Percentiles rank a stretch among this genome's conserved stretches.
phyloP scores from a whole-genome alignment of 805 yeast species.

The Schwanniomyces occidentalis region DNA sequence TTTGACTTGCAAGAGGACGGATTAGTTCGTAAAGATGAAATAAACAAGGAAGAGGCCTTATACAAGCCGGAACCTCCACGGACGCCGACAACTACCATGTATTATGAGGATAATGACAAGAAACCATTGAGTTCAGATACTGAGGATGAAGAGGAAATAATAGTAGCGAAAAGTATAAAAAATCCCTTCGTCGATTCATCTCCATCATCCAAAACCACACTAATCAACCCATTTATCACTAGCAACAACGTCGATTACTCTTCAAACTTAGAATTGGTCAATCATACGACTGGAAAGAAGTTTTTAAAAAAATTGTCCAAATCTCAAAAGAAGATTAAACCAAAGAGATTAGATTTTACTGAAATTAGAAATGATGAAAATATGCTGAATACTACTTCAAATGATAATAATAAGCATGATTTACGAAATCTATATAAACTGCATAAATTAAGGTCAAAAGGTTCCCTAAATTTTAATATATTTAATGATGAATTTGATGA shows the following conservation, averaged over 20 bases:
- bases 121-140: conserved; percentile 13
- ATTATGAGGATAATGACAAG: too few relatives aligned
- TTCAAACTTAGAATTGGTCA: conserved; percentile 39
- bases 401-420: conserved; percentile 1
- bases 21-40: too few relatives aligned
- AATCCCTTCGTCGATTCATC: conserved; percentile 29
- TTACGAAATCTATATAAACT: not conserved
- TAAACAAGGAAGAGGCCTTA: too few relatives aligned
- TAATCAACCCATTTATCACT: conserved; percentile 3
- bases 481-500: conserved; percentile 7
- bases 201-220: not conserved
- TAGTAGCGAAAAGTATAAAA: conserved; percentile 7
- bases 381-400: not conserved
- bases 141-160: conserved; percentile 14
- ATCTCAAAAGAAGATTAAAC: conserved; percentile 34
- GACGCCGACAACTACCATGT: too few relatives aligned
- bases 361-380: conserved; percentile 5
- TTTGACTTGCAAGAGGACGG: not conserved
- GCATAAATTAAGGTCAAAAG: conserved; percentile 2
- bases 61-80: too few relatives aligned
- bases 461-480: conserved; percentile 12
- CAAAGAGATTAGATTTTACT: conserved; percentile 34
- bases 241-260: conserved; percentile 24
- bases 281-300: conserved; percentile 43
- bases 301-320: conserved; percentile 27